Percentiles rank a stretch among this genome's conserved stretches.
These are phyloP conservation scores for Alternaria longipes DNA, from an alignment of 2,329 filamentous ascomycete species.

Conservation along the genomic window DNA sequence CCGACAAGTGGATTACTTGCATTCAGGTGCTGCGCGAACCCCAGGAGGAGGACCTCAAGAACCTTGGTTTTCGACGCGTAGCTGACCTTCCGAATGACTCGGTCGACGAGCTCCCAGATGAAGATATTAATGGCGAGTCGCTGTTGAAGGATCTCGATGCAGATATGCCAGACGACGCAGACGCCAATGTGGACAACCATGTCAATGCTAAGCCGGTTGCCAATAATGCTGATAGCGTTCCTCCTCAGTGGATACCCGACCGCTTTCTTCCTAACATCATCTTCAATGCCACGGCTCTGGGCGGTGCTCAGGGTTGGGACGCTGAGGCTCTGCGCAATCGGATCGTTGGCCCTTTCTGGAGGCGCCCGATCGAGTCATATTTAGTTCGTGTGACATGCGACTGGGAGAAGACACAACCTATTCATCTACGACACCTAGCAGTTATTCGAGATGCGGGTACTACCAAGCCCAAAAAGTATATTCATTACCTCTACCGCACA, in stretches of 20 bases:
- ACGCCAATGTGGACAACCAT: constrained; percentile 33
- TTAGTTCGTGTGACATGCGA: constrained; percentile 63
- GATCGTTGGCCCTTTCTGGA: constrained; percentile 62
- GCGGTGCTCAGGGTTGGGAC: constrained; percentile 61
- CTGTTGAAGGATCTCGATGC: constrained; percentile 45
- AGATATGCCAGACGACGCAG: constrained; percentile 36
- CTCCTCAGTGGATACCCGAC: constrained; percentile 66
- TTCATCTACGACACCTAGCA: constrained; percentile 64
- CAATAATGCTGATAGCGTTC: constrained; percentile 44
- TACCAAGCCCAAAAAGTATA: constrained; percentile 53
- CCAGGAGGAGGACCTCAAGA: constrained; percentile 45
- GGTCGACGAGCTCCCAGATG: constrained; percentile 37
- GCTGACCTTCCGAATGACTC: constrained; percentile 17
- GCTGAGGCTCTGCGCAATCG: constrained; percentile 53
- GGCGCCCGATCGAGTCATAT: constrained; percentile 63
- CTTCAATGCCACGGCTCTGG: constrained; percentile 58
- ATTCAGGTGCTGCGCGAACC: constrained; percentile 55
- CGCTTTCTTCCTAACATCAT: constrained; percentile 62
- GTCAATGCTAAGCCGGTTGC: constrained; percentile 4
- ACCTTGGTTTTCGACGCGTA: constrained; percentile 43
- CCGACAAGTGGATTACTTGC: constrained; percentile 44
- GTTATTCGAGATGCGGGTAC: constrained; percentile 64
- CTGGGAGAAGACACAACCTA: constrained; percentile 67
- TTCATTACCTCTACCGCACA: constrained; percentile 66
- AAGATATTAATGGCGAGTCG: constrained; percentile 42